phyloP scores from a whole-genome alignment of 176 grass and related monocot species.

The Pontederia crassipes region DNA sequence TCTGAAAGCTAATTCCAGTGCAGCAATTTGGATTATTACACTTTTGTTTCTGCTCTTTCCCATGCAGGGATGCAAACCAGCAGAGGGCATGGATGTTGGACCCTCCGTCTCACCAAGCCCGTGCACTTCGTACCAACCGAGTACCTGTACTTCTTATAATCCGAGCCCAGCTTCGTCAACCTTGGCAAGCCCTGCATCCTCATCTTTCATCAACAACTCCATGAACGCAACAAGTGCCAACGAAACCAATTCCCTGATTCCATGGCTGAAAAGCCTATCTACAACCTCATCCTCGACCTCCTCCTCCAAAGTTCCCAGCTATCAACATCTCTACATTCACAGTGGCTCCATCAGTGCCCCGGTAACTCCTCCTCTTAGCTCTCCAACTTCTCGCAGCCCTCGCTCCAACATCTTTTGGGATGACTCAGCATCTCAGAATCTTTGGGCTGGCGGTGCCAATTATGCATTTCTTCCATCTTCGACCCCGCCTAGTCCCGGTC shows the following conservation, averaged over 20 bases:
- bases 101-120: slow-evolving; percentile 20
- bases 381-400: background rate
- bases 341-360: slow-evolving; percentile 25
- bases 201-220: slow-evolving; percentile 12
- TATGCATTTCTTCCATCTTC: slow-evolving; percentile 6
- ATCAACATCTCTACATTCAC: slow-evolving; percentile 11
- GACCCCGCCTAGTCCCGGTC: slow-evolving; percentile 15
- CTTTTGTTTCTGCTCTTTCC: too few species aligned
- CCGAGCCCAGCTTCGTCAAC: slow-evolving; percentile 18
- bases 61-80: slow-evolving; percentile 17
- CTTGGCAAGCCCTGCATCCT: slow-evolving; percentile 22
- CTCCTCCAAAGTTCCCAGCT: slow-evolving; percentile 11
- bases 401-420: slow-evolving; percentile 16
- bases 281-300: slow-evolving; percentile 15
- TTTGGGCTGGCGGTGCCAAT: slow-evolving; percentile 2
- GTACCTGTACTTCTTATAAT: slow-evolving; percentile 15
- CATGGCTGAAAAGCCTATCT: slow-evolving; percentile 24
- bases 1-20: too few species aligned
- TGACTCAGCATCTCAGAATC: background rate
- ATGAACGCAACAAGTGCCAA: background rate
- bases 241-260: slow-evolving; percentile 13
- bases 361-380: slow-evolving; percentile 27
- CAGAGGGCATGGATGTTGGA: slow-evolving; percentile 13
- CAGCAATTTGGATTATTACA: too few species aligned
- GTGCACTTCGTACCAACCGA: slow-evolving; percentile 20